Evolutionary conservation across 129 eudicot genomes (phyloP).

Genomic region (Kitagawia praeruptora): DNA sequence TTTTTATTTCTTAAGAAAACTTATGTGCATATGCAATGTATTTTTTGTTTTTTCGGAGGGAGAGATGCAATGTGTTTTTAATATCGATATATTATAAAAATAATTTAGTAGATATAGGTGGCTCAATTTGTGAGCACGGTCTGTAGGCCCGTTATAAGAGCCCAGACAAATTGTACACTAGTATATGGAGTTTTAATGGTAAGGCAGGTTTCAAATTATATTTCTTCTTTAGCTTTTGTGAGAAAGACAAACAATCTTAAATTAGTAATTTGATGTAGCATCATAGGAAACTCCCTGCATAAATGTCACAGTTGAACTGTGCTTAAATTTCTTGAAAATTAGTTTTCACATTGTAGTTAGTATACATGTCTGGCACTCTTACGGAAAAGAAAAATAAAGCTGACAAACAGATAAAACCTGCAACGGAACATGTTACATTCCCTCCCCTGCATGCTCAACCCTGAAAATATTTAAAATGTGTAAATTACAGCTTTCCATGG

Average conservation of each 20-base stretch:
- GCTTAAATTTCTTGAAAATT: neutral
- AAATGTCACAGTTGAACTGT: neutral
- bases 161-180: no score
- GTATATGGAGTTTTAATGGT: neutral
- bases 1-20: no score
- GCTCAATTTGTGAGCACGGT: no score
- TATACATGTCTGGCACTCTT: neutral
- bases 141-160: no score
- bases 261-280: neutral
- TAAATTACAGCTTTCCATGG: neutral
- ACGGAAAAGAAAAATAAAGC: neutral
- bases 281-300: slow-evolving; percentile 1
- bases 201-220: neutral
- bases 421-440: neutral
- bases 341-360: neutral
- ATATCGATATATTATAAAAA: no score
- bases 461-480: neutral
- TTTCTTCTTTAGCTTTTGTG: neutral
- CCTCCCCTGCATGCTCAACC: neutral
- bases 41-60: no score
- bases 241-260: neutral
- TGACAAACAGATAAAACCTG: neutral
- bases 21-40: no score
- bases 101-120: no score
- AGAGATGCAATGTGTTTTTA: no score